Conservation (phyloP, 768 basidiomycete species). For the Boletales sp. region DNA sequence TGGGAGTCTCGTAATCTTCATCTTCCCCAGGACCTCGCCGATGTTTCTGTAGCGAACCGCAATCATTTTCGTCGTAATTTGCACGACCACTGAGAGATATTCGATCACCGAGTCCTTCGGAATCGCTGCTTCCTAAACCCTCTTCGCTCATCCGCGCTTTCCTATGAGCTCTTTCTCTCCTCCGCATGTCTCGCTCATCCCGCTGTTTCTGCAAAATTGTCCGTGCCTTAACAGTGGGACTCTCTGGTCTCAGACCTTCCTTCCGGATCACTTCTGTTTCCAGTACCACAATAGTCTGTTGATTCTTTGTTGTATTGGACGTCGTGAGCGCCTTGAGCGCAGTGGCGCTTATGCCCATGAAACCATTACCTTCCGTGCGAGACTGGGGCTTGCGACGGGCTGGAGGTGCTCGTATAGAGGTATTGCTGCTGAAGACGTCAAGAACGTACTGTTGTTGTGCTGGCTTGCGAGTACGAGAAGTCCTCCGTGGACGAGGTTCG, state of each 20-base stretch:
- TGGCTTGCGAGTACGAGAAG: constrained; percentile 47
- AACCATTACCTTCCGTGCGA: constrained; percentile 38
- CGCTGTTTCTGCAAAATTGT: constrained; percentile 64
- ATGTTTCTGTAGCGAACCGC: constrained; percentile 36
- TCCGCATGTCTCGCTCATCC: constrained; percentile 54
- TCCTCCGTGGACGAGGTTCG: constrained; percentile 38
- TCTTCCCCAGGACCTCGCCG: constrained; percentile 74
- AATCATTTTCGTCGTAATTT: constrained; percentile 26
- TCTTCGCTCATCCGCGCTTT: constrained; percentile 49
- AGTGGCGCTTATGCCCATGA: constrained; percentile 64
- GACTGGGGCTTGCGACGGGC: constrained; percentile 44
- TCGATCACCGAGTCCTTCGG: constrained; percentile 21
- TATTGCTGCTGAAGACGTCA: constrained; percentile 37
- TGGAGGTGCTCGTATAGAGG: constrained; percentile 27
- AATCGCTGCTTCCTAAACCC: constrained; percentile 23
- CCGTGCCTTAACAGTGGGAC: constrained; percentile 70
- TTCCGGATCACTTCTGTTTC: constrained; percentile 70
- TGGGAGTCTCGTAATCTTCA: constrained; percentile 73
- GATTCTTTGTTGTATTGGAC: constrained; percentile 71
- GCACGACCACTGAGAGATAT: neutral
- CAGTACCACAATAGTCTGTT: constrained; percentile 57
- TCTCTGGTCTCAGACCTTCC: constrained; percentile 70
- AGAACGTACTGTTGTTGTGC: constrained; percentile 30
- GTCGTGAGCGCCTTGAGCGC: constrained; percentile 69
- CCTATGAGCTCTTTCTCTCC: constrained; percentile 58